A percentile compares a stretch with the other conserved stretches of the same genome.
phyloP scores from a whole-genome alignment of 768 basidiomycete species.

The Rhizopogon salebrosus region DNA sequence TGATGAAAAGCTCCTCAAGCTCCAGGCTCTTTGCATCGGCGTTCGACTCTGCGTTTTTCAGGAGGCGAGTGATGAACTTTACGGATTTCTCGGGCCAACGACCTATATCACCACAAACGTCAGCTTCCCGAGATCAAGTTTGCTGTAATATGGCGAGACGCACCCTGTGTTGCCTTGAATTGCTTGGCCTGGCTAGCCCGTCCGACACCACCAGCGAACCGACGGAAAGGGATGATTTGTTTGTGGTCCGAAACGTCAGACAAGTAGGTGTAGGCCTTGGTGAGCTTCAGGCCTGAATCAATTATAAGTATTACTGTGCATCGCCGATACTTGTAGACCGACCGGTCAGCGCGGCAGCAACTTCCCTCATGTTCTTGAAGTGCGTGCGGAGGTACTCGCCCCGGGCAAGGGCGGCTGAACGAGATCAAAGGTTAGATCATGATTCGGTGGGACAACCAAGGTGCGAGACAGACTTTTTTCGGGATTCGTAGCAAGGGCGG shows the following conservation, averaged over 20 bases:
- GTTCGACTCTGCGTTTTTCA: constrained; percentile 99
- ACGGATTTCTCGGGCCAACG: constrained; percentile 99
- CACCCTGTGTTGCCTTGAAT: constrained; percentile 95
- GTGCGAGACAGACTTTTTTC: constrained; percentile 75
- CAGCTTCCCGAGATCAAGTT: neutral
- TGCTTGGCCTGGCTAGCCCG: constrained; percentile 93
- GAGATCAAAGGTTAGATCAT: constrained; percentile 10
- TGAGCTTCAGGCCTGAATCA: constrained; percentile 75
- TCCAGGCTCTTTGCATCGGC: constrained; percentile 97
- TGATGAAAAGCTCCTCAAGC: constrained; percentile 88
- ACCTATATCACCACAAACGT: constrained; percentile 48
- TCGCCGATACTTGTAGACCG: constrained; percentile 18
- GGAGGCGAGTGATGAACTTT: constrained; percentile 86
- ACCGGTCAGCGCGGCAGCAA: constrained; percentile 92
- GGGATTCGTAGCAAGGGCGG: constrained; percentile 82
- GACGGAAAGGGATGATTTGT: constrained; percentile 92
- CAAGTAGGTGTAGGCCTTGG: constrained; percentile 94
- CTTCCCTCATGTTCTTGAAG: constrained; percentile 99
- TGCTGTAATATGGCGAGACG: constrained; percentile 23
- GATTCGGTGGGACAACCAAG: neutral
- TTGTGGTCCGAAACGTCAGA: constrained; percentile 94
- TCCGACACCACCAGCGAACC: constrained; percentile 93
- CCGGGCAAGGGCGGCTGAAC: constrained; percentile 80
- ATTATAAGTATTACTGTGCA: neutral
- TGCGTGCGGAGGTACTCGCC: constrained; percentile 98